These are phyloP conservation scores for Phalaenopsis equestris DNA, from an alignment of 106 monocot species.

Conservation along the genomic window DNA sequence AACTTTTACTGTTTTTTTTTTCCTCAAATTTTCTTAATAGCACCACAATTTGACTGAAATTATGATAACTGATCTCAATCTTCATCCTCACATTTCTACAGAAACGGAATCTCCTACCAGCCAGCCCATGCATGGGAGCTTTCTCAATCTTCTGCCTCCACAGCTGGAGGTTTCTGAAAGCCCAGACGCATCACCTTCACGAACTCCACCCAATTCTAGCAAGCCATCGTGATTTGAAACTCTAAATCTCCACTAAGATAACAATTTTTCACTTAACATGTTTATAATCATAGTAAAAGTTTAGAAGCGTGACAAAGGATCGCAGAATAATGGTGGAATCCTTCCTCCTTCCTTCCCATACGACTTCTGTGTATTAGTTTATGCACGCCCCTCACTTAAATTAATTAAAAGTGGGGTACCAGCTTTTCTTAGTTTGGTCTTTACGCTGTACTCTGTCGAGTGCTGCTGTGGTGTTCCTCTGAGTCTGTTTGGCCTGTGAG, in stretches of 20 bases:
- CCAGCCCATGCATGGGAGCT: constrained; percentile 11
- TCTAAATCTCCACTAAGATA: constrained; percentile 4
- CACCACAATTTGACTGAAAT: too few relatives aligned
- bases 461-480: neutral
- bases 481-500: neutral
- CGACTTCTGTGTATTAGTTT: neutral
- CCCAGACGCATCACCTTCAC: constrained; percentile 2
- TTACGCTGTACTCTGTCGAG: neutral
- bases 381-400: neutral
- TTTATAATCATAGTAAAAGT: neutral
- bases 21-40: neutral
- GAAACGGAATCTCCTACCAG: constrained; percentile 6
- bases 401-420: neutral
- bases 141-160: constrained; percentile 15
- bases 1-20: neutral
- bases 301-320: neutral
- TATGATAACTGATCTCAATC: neutral
- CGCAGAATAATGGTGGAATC: neutral
- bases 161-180: constrained; percentile 8
- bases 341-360: neutral
- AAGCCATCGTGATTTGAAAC: neutral
- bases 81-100: neutral
- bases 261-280: neutral
- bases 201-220: neutral
- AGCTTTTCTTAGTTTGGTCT: neutral